These are phyloP conservation scores for Vachellia pachyceras DNA, from an alignment of 306 rosid species.

Conservation along the genomic window DNA sequence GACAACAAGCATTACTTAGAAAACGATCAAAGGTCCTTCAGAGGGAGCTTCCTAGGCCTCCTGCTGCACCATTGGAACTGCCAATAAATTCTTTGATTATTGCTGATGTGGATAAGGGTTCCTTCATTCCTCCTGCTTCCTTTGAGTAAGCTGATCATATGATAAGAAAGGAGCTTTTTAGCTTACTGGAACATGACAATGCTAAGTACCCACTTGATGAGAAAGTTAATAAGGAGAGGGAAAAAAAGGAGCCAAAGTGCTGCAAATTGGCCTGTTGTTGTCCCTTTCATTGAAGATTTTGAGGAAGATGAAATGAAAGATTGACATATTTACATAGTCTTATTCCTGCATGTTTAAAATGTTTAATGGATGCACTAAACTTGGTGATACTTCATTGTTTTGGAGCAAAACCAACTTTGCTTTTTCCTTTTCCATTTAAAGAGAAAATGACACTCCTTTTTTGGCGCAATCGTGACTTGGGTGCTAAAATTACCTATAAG, in stretches of 20 bases:
- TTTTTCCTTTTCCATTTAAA: conserved; percentile 14
- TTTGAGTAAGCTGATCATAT: conserved; percentile 92
- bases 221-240: conserved; percentile 67
- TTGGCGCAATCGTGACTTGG: background rate
- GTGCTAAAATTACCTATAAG: background rate
- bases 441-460: background rate
- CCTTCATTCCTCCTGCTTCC: conserved; percentile 88
- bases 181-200: conserved; percentile 85
- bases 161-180: conserved; percentile 76
- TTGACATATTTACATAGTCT: conserved; percentile 46
- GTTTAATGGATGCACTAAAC: conserved; percentile 5
- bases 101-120: conserved; percentile 93
- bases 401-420: conserved; percentile 22
- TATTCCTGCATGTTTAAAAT: conserved; percentile 21
- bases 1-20: conserved; percentile 81
- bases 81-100: conserved; percentile 78
- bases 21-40: conserved; percentile 95
- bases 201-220: conserved; percentile 84
- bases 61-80: conserved; percentile 75
- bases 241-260: conserved; percentile 68
- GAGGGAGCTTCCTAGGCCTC: conserved; percentile 97
- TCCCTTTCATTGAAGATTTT: conserved; percentile 81
- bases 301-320: conserved; percentile 76
- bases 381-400: conserved; percentile 17
- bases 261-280: conserved; percentile 52